phyloP scores from a whole-genome alignment of 768 basidiomycete genomes.

The Candolleomyces aberdarensis region DNA sequence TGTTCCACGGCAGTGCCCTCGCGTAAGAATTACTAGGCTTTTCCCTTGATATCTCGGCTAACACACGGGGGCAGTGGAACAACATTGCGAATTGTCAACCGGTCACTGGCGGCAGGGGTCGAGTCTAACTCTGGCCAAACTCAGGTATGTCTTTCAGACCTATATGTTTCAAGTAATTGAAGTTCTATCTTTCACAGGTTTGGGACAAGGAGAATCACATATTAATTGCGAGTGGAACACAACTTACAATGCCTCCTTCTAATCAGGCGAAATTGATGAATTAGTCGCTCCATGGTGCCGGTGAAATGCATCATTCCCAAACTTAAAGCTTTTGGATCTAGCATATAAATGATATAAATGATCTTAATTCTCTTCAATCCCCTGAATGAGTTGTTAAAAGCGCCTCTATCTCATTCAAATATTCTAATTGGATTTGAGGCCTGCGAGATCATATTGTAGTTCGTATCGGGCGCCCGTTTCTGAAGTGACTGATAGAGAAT shows the following conservation, averaged over 20 bases:
- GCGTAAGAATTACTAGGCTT: slow-evolving; percentile 22
- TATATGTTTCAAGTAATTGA: background rate
- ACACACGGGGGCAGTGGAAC: slow-evolving; percentile 32
- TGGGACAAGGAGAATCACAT: slow-evolving; percentile 20
- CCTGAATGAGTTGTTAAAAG: too few relatives aligned
- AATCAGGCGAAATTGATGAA: too few relatives aligned
- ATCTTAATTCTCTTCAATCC: too few relatives aligned
- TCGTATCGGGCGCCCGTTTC: too few relatives aligned
- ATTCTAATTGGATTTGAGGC: too few relatives aligned
- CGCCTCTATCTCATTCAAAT: too few relatives aligned
- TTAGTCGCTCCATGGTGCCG: too few relatives aligned
- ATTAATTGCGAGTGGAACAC: slow-evolving; percentile 17
- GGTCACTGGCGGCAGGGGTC: slow-evolving; percentile 17
- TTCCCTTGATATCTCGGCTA: background rate
- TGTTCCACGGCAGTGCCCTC: slow-evolving; percentile 42
- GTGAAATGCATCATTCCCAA: too few relatives aligned
- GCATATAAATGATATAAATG: too few relatives aligned
- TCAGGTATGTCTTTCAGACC: slow-evolving; percentile 14
- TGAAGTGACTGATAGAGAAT: too few relatives aligned
- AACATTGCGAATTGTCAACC: slow-evolving; percentile 29
- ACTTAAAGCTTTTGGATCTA: too few relatives aligned
- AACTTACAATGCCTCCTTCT: slow-evolving; percentile 10
- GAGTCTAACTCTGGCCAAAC: slow-evolving; percentile 19
- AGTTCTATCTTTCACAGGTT: slow-evolving; percentile 11
- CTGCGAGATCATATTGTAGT: too few relatives aligned